These are phyloP conservation scores for Trametes polyzona DNA, from an alignment of 1,284 basidiomycete species.

Conservation along the genomic window DNA sequence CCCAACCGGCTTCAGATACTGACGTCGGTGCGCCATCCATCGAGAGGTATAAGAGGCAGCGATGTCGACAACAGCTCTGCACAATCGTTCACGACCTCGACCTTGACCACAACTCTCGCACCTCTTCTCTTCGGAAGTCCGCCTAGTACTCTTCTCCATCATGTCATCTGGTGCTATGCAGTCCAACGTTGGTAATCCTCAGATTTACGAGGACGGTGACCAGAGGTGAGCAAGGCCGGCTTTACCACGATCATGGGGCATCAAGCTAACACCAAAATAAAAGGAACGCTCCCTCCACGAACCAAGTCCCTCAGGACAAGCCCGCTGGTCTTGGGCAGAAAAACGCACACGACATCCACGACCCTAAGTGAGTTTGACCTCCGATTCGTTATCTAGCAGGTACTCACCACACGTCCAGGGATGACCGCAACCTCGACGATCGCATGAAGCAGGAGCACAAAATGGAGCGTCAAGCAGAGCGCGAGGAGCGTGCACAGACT, in stretches of 20 bases:
- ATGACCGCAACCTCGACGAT: conserved; percentile 20
- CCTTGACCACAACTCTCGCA: background rate
- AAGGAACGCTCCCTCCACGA: conserved; percentile 1
- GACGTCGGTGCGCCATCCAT: conserved; percentile 18
- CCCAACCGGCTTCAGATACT: conserved; percentile 7
- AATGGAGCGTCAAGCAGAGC: conserved; percentile 22
- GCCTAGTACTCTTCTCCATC: background rate
- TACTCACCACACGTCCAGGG: conserved; percentile 9
- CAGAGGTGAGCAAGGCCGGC: conserved; percentile 19
- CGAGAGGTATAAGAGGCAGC: background rate
- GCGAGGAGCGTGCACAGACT: conserved; percentile 17
- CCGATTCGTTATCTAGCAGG: background rate
- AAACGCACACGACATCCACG: conserved; percentile 27
- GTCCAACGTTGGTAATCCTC: conserved; percentile 31
- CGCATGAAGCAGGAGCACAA: conserved; percentile 23
- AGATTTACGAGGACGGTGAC: conserved; percentile 29
- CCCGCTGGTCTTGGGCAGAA: conserved; percentile 19
- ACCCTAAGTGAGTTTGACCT: conserved; percentile 23
- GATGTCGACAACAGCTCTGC: background rate
- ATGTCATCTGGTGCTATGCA: conserved; percentile 31
- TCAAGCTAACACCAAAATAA: background rate
- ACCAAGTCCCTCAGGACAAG: conserved; percentile 1
- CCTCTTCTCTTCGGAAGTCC: background rate
- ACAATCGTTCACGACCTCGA: background rate
- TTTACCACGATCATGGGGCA: background rate